Conservation (phyloP, 2,329 filamentous ascomycete genomes). For the Epichloe sibirici region DNA sequence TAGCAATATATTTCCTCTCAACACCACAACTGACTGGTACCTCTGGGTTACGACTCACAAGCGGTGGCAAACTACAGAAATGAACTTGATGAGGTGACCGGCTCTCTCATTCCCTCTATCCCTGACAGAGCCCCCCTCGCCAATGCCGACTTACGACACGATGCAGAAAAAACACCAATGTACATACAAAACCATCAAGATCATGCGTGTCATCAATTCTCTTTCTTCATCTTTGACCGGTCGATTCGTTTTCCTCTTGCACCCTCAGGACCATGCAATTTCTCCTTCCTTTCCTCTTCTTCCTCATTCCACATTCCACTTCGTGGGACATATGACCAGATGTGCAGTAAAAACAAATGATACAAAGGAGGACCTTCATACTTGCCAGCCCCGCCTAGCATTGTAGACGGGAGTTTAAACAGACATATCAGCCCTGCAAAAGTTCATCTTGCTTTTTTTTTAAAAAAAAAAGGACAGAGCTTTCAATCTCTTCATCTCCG, state of each 20-base stretch:
- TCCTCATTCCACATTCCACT: neutral
- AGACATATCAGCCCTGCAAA: neutral
- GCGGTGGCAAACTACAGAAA: neutral
- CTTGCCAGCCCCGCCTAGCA: neutral
- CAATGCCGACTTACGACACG: constrained; percentile 25
- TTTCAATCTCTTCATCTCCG: neutral
- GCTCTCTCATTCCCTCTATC: constrained; percentile 26
- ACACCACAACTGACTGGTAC: too few relatives aligned
- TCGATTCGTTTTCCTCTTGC: neutral
- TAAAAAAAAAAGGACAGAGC: neutral
- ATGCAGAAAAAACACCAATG: neutral
- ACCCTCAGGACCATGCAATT: constrained; percentile 9
- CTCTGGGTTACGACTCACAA: too few relatives aligned
- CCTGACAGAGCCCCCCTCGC: constrained; percentile 18
- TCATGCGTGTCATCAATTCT: constrained; percentile 13
- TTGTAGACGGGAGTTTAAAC: neutral
- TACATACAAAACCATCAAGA: constrained; percentile 19
- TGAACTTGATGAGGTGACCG: constrained; percentile 20
- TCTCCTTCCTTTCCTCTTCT: constrained; percentile 6
- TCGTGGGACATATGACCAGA: neutral
- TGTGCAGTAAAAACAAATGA: neutral
- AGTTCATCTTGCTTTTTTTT: neutral
- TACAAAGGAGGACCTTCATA: neutral
- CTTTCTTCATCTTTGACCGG: neutral
- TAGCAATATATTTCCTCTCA: too few relatives aligned